These are phyloP conservation scores for Tillandsia fasciculata DNA, from an alignment of 176 grass and related monocot genomes.

Conservation along the genomic window DNA sequence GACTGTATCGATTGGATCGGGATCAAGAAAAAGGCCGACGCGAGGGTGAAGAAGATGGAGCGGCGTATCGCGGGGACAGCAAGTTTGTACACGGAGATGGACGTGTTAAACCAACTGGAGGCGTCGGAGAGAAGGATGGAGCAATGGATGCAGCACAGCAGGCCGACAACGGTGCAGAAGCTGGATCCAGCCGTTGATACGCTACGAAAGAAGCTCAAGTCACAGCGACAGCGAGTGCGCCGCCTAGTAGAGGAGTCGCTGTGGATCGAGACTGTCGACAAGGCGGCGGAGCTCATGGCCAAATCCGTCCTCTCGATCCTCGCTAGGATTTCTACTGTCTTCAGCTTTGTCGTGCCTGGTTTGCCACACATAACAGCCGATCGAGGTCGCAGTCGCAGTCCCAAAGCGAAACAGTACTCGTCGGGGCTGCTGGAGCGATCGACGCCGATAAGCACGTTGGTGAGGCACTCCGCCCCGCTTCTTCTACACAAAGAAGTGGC, in stretches of 20 bases:
- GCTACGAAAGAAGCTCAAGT: constrained; percentile 35
- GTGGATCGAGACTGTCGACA: constrained; percentile 41
- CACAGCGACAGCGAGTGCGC: constrained; percentile 35
- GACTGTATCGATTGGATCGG: constrained; percentile 32
- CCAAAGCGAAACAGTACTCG: constrained; percentile 16
- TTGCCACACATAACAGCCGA: constrained; percentile 22
- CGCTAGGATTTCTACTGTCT: constrained; percentile 39
- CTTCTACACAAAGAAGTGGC: constrained; percentile 21
- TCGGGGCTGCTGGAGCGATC: constrained; percentile 38
- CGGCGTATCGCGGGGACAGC: constrained; percentile 31
- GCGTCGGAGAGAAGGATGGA: constrained; percentile 58
- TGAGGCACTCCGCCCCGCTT: constrained; percentile 64
- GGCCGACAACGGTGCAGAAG: constrained; percentile 52
- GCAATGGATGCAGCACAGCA: constrained; percentile 54
- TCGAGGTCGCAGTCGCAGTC: not conserved
- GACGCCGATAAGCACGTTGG: not conserved
- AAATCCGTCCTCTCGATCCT: constrained; percentile 55
- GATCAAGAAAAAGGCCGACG: constrained; percentile 30
- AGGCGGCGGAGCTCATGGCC: constrained; percentile 50
- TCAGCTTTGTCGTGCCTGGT: constrained; percentile 38
- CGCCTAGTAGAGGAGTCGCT: constrained; percentile 55
- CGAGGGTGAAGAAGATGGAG: constrained; percentile 64
- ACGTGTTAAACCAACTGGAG: constrained; percentile 53
- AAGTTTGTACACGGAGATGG: constrained; percentile 67
- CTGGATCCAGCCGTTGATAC: constrained; percentile 14